Conservation (phyloP, 2,329 filamentous ascomycete genomes). For the Davidsoniella australis region DNA sequence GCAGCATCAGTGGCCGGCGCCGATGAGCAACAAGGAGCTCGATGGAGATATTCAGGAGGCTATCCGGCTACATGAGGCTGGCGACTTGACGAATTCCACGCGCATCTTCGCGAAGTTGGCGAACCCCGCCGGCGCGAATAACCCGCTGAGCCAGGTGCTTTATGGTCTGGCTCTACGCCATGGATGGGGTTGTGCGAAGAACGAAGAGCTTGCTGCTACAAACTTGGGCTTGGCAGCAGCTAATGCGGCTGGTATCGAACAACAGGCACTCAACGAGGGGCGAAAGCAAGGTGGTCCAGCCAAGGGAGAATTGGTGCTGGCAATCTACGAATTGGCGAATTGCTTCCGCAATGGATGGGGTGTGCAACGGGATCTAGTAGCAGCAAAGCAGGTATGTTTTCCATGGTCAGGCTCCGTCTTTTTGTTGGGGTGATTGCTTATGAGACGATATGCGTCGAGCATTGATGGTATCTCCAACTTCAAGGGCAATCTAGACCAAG, state of each 20-base stretch:
- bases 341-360: conserved; percentile 94
- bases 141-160: conserved; percentile 85
- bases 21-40: conserved; percentile 21
- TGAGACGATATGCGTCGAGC: no score
- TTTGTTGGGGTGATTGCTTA: background rate
- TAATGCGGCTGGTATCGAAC: conserved; percentile 77
- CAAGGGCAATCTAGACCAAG: background rate
- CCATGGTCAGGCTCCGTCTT: background rate
- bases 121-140: conserved; percentile 69
- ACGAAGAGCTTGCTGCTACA: conserved; percentile 56
- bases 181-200: conserved; percentile 72
- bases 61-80: conserved; percentile 81
- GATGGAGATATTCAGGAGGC: conserved; percentile 77
- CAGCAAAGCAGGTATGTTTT: conserved; percentile 50
- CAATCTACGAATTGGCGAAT: conserved; percentile 88
- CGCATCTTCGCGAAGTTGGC: conserved; percentile 69
- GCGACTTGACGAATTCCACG: conserved; percentile 66
- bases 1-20: conserved; percentile 18
- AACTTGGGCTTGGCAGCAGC: conserved; percentile 80
- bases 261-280: conserved; percentile 67
- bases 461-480: background rate
- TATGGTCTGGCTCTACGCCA: conserved; percentile 86
- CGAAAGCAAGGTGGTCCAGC: conserved; percentile 86
- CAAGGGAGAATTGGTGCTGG: conserved; percentile 89
- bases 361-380: conserved; percentile 66